Conservation (phyloP, 1,139 yeast species). For the Candida sp. region DNA sequence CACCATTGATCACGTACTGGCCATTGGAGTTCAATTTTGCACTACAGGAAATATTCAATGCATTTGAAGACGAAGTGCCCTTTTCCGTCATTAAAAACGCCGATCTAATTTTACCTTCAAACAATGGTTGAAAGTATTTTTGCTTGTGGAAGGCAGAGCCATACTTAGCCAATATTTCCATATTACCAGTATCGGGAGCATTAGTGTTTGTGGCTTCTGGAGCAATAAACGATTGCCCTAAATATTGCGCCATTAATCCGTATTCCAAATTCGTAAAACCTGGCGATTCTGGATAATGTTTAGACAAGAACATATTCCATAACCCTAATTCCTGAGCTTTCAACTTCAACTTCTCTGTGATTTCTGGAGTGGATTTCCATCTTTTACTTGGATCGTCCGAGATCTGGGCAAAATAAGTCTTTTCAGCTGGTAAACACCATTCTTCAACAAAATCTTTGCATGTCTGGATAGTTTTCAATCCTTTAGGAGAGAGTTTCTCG, state of each 20-base stretch:
- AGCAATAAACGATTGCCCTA: slow-evolving; percentile 55
- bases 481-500: slow-evolving; percentile 46
- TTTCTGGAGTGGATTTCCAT: slow-evolving; percentile 50
- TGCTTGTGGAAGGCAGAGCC: slow-evolving; percentile 52
- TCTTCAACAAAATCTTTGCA: slow-evolving; percentile 53
- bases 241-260: slow-evolving; percentile 67
- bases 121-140: slow-evolving; percentile 53
- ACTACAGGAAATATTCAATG: slow-evolving; percentile 55
- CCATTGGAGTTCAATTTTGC: slow-evolving; percentile 44
- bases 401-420: slow-evolving; percentile 39
- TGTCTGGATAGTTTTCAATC: slow-evolving; percentile 48
- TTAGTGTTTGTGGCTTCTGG: slow-evolving; percentile 64
- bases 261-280: slow-evolving; percentile 66
- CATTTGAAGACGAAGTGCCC: slow-evolving; percentile 65
- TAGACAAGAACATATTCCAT: slow-evolving; percentile 64
- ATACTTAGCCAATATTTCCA: slow-evolving; percentile 64
- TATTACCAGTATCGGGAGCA: slow-evolving; percentile 78
- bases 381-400: slow-evolving; percentile 37
- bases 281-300: slow-evolving; percentile 58
- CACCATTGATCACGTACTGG: slow-evolving; percentile 57
- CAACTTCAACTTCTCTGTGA: slow-evolving; percentile 49
- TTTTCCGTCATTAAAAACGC: slow-evolving; percentile 74
- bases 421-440: slow-evolving; percentile 60
- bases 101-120: slow-evolving; percentile 59
- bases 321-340: slow-evolving; percentile 57